Evolutionary conservation across 345 rosid species (phyloP), one percentile per base, ranked within the genome.

Genomic region (Ceriops tagal): DNA sequence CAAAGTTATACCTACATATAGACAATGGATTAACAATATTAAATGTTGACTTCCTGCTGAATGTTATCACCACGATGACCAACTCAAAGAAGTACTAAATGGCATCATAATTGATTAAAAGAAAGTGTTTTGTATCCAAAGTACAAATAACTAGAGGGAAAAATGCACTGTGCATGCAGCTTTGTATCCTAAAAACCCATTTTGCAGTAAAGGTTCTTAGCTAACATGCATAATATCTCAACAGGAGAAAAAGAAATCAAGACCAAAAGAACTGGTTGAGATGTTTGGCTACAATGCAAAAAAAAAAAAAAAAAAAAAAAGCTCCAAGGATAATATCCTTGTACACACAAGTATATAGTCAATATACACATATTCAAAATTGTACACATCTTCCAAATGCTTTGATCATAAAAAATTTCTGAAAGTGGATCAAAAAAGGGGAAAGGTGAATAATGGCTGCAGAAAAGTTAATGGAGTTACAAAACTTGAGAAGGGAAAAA

Each of bases 1-100:
- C 98, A 61, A 87, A 89, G 77, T 87, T 91, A 69, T 88, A 93
- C 87, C 98, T 92, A 53, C 43, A 72, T n/a, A 62, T 22, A 63
- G 32, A 71, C 32, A 26, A 26, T 24, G 30, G 53, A 39, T 58
- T 52, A 53, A 61, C 26, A 39, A 7, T 67, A 53, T 18, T 49
- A 9, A 35, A 22, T 31, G 21, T 18, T 22, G 22, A 71, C 32
- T 19, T 64, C 68, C 21, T 35, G 43, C 16, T 16, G 22, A 32
- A 51, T 49, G 65, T 6, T 53, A 24, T 67, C 72, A 58, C n/a
- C 51, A 43, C 51, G 32, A 69, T 66, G 37, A n/a, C 58, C 43
- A 28, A 39, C 28, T 15, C 53, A 28, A 39, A 46, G n/a, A 31
- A 27, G 47, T 51, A 49, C 15, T 1, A 70, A 15, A 43, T 62